Evolutionary conservation across 352 stramenopile species (phyloP).

Genomic region (Globisporangium heterothallicum): DNA sequence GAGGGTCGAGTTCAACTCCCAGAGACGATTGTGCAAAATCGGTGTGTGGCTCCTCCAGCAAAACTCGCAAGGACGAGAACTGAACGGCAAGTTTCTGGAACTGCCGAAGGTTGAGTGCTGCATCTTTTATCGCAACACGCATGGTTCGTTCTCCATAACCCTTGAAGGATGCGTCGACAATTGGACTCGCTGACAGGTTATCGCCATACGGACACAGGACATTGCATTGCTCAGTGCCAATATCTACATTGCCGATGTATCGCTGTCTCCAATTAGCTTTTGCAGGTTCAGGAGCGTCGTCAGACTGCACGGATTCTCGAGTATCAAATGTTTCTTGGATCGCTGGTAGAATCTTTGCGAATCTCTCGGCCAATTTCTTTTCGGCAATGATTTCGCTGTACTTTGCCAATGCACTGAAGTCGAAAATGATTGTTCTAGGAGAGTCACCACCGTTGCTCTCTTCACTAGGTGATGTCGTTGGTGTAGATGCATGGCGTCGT

Average conservation of each 20-base stretch:
- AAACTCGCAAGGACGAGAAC: conserved; percentile 18
- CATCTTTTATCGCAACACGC: conserved; percentile 24
- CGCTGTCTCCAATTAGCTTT: conserved; percentile 29
- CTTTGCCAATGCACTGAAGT: conserved; percentile 23
- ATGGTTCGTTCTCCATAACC: conserved; percentile 23
- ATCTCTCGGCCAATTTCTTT: not conserved
- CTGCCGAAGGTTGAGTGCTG: conserved; percentile 43
- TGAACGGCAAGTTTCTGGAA: conserved; percentile 47
- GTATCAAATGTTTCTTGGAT: conserved; percentile 38
- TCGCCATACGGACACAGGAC: conserved; percentile 32
- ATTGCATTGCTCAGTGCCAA: conserved; percentile 30
- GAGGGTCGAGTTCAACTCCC: not conserved
- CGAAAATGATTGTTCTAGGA: conserved; percentile 23
- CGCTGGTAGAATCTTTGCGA: conserved; percentile 14
- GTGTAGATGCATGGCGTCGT: no score
- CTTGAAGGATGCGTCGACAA: conserved; percentile 8
- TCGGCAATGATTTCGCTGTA: conserved; percentile 14
- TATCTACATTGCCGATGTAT: conserved; percentile 44
- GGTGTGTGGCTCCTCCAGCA: conserved; percentile 7
- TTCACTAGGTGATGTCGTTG: not conserved
- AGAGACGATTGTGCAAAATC: not conserved
- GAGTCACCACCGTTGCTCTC: not conserved
- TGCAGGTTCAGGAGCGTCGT: not conserved
- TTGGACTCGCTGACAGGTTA: not conserved
- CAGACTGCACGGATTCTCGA: conserved; percentile 11